Evolutionary conservation across 23 red algal species (phyloP).

Genomic region (Cyanidiococcus yangmingshanensis): DNA sequence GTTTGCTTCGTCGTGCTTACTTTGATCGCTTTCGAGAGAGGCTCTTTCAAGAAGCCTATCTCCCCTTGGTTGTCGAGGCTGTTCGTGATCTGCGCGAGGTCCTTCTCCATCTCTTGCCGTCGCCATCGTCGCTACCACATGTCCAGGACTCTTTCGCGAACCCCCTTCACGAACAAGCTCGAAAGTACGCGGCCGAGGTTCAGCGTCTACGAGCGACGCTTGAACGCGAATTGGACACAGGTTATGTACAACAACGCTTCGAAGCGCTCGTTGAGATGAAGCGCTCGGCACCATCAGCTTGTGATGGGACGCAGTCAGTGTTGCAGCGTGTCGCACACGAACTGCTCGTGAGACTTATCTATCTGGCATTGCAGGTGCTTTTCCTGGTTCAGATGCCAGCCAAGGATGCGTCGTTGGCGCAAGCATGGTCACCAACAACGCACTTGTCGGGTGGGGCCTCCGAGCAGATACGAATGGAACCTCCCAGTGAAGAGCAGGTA

Average conservation of each 20-base stretch:
- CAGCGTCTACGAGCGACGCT: neutral
- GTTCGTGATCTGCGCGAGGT: neutral
- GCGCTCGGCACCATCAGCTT: neutral
- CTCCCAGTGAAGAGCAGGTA: neutral
- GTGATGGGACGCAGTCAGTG: neutral
- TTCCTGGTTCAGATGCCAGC: conserved; percentile 17
- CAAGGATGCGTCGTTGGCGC: neutral
- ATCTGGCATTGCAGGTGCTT: neutral
- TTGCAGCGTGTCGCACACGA: neutral
- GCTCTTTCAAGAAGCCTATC: neutral
- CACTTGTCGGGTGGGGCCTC: neutral
- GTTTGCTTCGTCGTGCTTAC: neutral
- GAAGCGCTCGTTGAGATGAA: neutral
- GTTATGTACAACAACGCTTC: neutral
- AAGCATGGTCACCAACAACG: conserved; percentile 1
- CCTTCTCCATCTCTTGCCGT: neutral
- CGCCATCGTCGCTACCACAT: neutral
- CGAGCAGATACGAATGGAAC: neutral
- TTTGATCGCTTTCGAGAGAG: conserved; percentile 7
- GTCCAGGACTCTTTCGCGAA: neutral
- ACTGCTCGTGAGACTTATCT: neutral
- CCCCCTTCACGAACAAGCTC: neutral
- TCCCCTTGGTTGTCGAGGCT: neutral
- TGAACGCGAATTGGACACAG: neutral
- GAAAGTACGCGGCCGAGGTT: neutral